phyloP scores from a whole-genome alignment of 768 basidiomycete genomes.

The Psilocybe tampanensis region DNA sequence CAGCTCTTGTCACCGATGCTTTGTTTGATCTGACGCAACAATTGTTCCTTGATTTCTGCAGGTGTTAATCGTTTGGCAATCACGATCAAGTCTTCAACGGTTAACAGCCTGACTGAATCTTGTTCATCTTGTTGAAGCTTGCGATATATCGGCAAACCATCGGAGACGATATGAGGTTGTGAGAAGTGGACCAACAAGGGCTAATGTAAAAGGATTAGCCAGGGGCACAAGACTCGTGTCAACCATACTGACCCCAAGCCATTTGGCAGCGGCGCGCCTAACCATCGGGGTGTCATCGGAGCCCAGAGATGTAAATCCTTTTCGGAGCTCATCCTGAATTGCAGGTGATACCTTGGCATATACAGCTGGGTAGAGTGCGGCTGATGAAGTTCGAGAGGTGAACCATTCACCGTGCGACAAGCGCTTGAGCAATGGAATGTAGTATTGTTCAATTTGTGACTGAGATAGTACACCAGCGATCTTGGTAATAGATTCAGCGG shows the following conservation, averaged over 20 bases:
- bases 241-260: conserved; percentile 79
- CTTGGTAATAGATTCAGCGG: conserved; percentile 94
- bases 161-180: conserved; percentile 79
- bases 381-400: conserved; percentile 94
- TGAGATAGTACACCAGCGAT: conserved; percentile 78
- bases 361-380: conserved; percentile 89
- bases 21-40: conserved; percentile 85
- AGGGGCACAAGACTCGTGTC: background rate
- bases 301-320: conserved; percentile 79
- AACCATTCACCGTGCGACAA: conserved; percentile 97
- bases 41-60: conserved; percentile 88
- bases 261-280: conserved; percentile 92
- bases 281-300: conserved; percentile 99
- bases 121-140: conserved; percentile 96
- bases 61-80: conserved; percentile 85
- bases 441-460: conserved; percentile 83
- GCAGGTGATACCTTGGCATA: conserved; percentile 76
- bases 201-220: conserved; percentile 41
- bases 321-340: conserved; percentile 86
- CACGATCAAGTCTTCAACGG: conserved; percentile 93
- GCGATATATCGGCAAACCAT: conserved; percentile 90
- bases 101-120: conserved; percentile 94
- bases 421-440: conserved; percentile 88
- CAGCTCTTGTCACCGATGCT: conserved; percentile 96
- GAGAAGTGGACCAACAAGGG: conserved; percentile 78